These are phyloP conservation scores for Pyronema domesticum DNA, from an alignment of 495 filamentous ascomycete species.

Conservation along the genomic window DNA sequence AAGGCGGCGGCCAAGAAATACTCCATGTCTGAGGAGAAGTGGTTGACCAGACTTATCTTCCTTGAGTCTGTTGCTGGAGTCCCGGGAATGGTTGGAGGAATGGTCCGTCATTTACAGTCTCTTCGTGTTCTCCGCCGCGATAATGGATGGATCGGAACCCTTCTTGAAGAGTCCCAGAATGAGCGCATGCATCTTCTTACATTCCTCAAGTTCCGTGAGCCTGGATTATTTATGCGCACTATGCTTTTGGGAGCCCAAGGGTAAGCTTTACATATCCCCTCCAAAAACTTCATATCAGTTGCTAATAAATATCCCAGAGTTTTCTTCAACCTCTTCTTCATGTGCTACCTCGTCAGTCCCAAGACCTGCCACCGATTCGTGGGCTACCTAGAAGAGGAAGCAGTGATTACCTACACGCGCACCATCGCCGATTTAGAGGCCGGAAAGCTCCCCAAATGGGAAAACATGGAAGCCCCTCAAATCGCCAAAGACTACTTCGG, in stretches of 20 bases:
- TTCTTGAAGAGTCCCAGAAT: slow-evolving; percentile 87
- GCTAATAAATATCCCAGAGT: slow-evolving; percentile 42
- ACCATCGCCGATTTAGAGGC: slow-evolving; percentile 70
- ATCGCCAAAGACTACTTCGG: slow-evolving; percentile 78
- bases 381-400: slow-evolving; percentile 92
- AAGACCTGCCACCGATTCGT: slow-evolving; percentile 89
- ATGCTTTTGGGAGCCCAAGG: slow-evolving; percentile 51
- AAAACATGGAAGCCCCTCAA: slow-evolving; percentile 57
- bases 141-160: slow-evolving; percentile 95
- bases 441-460: slow-evolving; percentile 68
- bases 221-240: slow-evolving; percentile 53
- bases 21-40: slow-evolving; percentile 56
- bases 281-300: neutral
- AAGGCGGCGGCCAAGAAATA: slow-evolving; percentile 31
- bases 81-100: slow-evolving; percentile 91
- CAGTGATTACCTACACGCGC: slow-evolving; percentile 84
- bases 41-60: slow-evolving; percentile 75
- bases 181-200: slow-evolving; percentile 93
- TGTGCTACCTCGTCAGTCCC: slow-evolving; percentile 75
- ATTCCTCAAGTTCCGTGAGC: slow-evolving; percentile 82
- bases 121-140: slow-evolving; percentile 73
- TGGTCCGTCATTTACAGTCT: slow-evolving; percentile 72
- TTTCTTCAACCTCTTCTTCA: slow-evolving; percentile 88
- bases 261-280: slow-evolving; percentile 59
- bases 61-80: slow-evolving; percentile 85